Evolutionary conservation across 441 rosid species (phyloP), one percentile per base, ranked within the genome.

Genomic region (Erodium moschatum): DNA sequence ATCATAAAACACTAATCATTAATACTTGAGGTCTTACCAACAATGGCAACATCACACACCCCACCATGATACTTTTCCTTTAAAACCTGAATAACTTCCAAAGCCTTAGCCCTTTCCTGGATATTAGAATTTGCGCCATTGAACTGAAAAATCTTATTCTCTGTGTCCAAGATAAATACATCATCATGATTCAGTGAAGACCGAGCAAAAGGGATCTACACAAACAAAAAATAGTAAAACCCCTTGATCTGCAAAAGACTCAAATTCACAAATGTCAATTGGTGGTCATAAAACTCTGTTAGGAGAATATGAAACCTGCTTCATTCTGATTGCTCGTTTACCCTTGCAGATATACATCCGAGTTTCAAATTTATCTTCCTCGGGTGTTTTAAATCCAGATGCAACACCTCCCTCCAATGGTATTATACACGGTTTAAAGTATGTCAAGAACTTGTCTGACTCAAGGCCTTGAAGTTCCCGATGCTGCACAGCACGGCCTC

Each of bases 401-500:
- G 96, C 98, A 74, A 95, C 82, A 77, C 99, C 99, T 31, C 99
- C 99, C 76, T 95, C 97, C 75, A 95, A 75, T 0, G 99, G 99
- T 69, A 95, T 82, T 69, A 95, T 85, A 75, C 99, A 95, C 27
- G 98, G 99, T 76, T 89, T 95, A 79, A 92, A 95, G 80, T 90
- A 95, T 24, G 99, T 85, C 82, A 95, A 89, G 78, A 95, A 95
- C 77, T 84, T 86, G 73, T 95, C 95, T 77, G 99, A 89, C 79
- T 95, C 99, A 75, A 90, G 89, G 69, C 99, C 96, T 71, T 95
- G 99, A 73, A 92, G 77, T 78, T 95, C 99, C 69, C 99, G 78
- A 82, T 95, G 92, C 83, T 91, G 99, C 71, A 92, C 96, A 65
- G 98, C 98, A 67, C 98, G 96, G 63, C 99, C 97, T 70, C 99